Percentiles rank a stretch among this genome's conserved stretches.
These are phyloP conservation scores for Teunomyces barrocoloradensis DNA, from an alignment of 805 yeast genomes.

Conservation along the genomic window DNA sequence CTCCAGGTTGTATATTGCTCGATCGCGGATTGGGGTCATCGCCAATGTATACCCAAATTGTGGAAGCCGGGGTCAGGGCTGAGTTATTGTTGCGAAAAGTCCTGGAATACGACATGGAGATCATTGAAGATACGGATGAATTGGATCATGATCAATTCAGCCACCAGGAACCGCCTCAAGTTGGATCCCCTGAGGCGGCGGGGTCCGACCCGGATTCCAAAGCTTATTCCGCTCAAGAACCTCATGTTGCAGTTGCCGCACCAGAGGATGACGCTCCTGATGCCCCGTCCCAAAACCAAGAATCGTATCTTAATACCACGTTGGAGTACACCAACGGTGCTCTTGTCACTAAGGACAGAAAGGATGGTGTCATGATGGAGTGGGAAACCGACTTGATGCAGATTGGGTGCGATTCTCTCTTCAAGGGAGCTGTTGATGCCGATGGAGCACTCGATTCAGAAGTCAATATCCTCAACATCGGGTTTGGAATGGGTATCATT, in stretches of 20 bases:
- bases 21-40: constrained; percentile 45
- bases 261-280: constrained; percentile 11
- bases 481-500: constrained; percentile 97
- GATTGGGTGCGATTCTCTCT: constrained; percentile 73
- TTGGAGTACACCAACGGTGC: constrained; percentile 68
- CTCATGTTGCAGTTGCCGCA: neutral
- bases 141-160: constrained; percentile 24
- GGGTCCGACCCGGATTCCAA: neutral
- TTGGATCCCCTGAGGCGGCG: neutral
- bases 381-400: constrained; percentile 89
- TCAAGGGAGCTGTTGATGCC: constrained; percentile 38
- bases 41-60: constrained; percentile 47
- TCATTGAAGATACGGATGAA: constrained; percentile 42
- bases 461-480: constrained; percentile 70
- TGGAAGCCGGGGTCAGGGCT: constrained; percentile 88
- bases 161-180: neutral
- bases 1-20: constrained; percentile 80
- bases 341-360: constrained; percentile 64
- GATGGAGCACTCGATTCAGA: constrained; percentile 36
- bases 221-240: constrained; percentile 3
- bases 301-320: constrained; percentile 61
- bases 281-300: constrained; percentile 64
- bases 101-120: constrained; percentile 60
- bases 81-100: constrained; percentile 77
- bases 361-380: constrained; percentile 96